Evolutionary conservation across 2,329 filamentous ascomycete species (phyloP), one percentile per base, ranked within the genome.

Genomic region (Ilyonectria robusta): DNA sequence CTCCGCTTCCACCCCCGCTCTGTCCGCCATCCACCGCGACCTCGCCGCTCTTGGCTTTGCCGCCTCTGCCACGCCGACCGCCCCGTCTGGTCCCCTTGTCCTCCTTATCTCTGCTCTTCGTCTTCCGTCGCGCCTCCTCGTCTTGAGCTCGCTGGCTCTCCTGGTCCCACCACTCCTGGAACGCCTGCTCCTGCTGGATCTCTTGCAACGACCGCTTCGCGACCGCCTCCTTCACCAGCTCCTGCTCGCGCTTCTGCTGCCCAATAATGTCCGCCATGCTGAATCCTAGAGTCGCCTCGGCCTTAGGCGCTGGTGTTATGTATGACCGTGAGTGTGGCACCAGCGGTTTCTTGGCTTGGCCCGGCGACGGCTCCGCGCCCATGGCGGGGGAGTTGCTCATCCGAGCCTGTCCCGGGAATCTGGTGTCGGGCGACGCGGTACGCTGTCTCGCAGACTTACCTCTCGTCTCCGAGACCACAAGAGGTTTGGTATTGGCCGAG

Each of bases 181-280:
- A 99, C 58, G 94, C 94, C 78, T 99, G 96, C 81, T 99, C 96
- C 71, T 96, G 91, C 79, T 99, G 96, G 66, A 99, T 99, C 70
- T 98, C 96, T 76, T 97, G 91, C 33, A 99, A 83, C 70, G 93
- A 96, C 62, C 95, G 89, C 81, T 97, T 98, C 2, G 94, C 93
- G 11, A 91, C 91, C 1, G 94, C 94, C 78, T 97, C 95, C 59
- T 90, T 92, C 67, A 97, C 91, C 19, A 89, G 88, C 64, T 94
- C 90, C 77, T 97, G 96, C 78, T 98, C 95, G 9, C 89, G 89
- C 78, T 92, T 90, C 81, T 99, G 94, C 76, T 97, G 91, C 8
- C 91, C 91, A 15, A 98, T 92, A 64, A 99, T 99, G 72, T 97
- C 94, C 17, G 91, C 89, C 83, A 99, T 92, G 37, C 92, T 94